Evolutionary conservation across 169 alveolate genomes (phyloP).

Genomic region (Plasmodium gaboni): DNA sequence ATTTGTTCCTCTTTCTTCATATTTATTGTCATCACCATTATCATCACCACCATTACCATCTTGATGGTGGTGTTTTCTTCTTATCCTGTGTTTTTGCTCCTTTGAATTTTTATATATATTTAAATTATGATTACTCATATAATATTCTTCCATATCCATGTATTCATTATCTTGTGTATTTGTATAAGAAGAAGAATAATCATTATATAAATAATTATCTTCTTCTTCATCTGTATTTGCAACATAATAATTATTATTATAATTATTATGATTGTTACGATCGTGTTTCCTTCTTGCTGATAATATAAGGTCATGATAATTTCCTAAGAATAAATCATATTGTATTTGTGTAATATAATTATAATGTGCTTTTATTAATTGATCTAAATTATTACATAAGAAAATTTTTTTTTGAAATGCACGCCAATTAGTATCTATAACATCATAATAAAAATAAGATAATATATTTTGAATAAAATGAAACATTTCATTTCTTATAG

Average conservation of each 20-base stretch:
- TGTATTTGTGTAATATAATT: slow-evolving; percentile 60
- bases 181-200: neutral
- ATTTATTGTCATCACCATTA: neutral
- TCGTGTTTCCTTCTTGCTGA: neutral
- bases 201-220: neutral
- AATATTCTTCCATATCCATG: no score
- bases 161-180: no score
- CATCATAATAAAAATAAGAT: slow-evolving; percentile 66
- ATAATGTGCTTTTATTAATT: slow-evolving; percentile 46
- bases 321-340: slow-evolving; percentile 46
- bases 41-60: neutral
- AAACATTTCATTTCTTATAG: slow-evolving; percentile 72
- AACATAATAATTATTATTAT: neutral
- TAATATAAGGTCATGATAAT: slow-evolving; percentile 1
- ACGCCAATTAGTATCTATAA: slow-evolving; percentile 60
- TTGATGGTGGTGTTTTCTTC: no score
- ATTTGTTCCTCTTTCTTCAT: neutral
- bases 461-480: slow-evolving; percentile 61
- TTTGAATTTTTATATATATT: no score
- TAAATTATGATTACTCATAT: no score
- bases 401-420: slow-evolving; percentile 36
- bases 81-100: no score
- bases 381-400: slow-evolving; percentile 35
- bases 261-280: neutral
- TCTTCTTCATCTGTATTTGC: neutral